Evolutionary conservation across 2,329 filamentous ascomycete species (phyloP).

Genomic region (Aspergillus sp.): DNA sequence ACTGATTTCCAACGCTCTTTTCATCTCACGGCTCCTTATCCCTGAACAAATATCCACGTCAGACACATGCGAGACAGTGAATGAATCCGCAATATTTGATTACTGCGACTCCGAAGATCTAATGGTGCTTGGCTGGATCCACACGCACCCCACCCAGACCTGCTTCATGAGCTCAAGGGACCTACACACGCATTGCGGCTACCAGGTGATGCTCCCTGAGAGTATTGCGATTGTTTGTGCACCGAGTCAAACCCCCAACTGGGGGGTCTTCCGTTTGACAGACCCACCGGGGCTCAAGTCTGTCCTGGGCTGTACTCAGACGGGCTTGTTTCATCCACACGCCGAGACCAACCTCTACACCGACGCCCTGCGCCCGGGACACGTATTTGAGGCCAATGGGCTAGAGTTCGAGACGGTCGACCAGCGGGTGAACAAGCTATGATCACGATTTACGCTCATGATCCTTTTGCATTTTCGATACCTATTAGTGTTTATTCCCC

Average conservation of each 20-base stretch:
- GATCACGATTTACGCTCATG: neutral
- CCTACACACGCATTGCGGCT: constrained; percentile 88
- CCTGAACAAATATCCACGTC: constrained; percentile 86
- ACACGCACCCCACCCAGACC: constrained; percentile 93
- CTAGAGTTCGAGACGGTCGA: constrained; percentile 69
- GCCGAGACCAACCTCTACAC: constrained; percentile 72
- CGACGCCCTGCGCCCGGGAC: constrained; percentile 67
- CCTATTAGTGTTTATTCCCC: neutral
- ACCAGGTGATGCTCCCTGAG: constrained; percentile 95
- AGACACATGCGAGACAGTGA: constrained; percentile 92
- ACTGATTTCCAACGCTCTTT: constrained; percentile 87
- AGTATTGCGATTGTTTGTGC: constrained; percentile 97
- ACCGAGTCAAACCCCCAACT: constrained; percentile 71
- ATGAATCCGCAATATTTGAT: constrained; percentile 80
- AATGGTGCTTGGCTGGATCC: constrained; percentile 92
- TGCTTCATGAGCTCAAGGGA: constrained; percentile 98
- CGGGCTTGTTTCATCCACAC: constrained; percentile 82
- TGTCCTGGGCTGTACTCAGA: constrained; percentile 75
- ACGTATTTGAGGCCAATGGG: constrained; percentile 68
- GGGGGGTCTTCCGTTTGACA: constrained; percentile 89
- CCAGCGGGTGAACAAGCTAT: constrained; percentile 42
- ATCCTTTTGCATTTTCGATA: neutral
- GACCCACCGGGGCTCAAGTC: constrained; percentile 86
- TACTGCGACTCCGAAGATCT: constrained; percentile 84
- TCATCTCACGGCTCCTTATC: constrained; percentile 84